Evolutionary conservation across 768 basidiomycete genomes (phyloP).

Genomic region (Wakefieldia striispora): DNA sequence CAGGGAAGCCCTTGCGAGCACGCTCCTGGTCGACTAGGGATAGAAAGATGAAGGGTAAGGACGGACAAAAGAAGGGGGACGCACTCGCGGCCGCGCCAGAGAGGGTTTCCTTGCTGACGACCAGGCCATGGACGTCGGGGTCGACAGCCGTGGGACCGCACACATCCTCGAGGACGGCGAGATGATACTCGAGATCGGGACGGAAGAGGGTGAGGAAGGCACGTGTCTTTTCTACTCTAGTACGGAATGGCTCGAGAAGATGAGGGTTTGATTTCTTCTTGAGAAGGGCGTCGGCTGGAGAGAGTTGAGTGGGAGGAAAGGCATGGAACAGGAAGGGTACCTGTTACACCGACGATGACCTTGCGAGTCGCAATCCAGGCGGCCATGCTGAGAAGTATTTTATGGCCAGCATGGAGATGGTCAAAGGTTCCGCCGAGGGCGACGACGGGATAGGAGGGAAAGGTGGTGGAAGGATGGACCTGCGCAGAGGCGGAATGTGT

Average conservation of each 20-base stretch:
- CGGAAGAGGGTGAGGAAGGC: conserved; percentile 71
- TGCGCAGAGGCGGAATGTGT: neutral
- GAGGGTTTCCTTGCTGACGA: conserved; percentile 88
- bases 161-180: conserved; percentile 78
- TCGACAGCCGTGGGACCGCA: conserved; percentile 91
- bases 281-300: conserved; percentile 66
- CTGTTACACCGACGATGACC: conserved; percentile 88
- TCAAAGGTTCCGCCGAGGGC: conserved; percentile 96
- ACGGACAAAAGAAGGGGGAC: conserved; percentile 9
- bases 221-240: conserved; percentile 57
- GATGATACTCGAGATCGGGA: conserved; percentile 59
- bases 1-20: conserved; percentile 50
- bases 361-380: conserved; percentile 78
- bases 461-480: neutral
- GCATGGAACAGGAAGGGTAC: conserved; percentile 37
- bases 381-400: conserved; percentile 91
- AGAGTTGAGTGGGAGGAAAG: conserved; percentile 10
- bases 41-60: neutral
- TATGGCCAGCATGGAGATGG: conserved; percentile 96
- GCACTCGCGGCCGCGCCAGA: conserved; percentile 73
- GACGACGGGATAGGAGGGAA: conserved; percentile 57
- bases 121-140: conserved; percentile 84
- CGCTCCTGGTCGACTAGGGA: conserved; percentile 63
- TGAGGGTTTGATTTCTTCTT: conserved; percentile 67
- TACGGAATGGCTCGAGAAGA: conserved; percentile 58